Evolutionary conservation across 2,329 filamentous ascomycete species (phyloP).

Genomic region (Arthrobotrys conoides): DNA sequence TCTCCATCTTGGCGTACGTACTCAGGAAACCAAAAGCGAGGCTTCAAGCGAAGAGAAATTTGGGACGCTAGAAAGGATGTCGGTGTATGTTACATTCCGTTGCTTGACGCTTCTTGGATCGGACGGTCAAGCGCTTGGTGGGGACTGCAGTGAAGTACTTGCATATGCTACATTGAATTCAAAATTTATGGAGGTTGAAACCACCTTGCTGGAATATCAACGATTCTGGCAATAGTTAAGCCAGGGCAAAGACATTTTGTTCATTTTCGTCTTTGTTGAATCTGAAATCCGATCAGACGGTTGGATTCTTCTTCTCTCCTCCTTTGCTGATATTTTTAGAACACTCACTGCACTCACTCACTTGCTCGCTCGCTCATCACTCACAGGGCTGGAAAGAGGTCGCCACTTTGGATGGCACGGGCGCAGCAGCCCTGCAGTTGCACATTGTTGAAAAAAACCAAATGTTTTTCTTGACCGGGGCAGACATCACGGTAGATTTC

Average conservation of each 20-base stretch:
- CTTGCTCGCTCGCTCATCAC: neutral
- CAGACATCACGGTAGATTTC: neutral
- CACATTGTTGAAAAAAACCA: neutral
- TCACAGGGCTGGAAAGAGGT: conserved; percentile 17
- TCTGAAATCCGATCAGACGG: conserved; percentile 27
- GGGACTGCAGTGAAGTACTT: too few species aligned
- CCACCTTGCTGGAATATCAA: conserved; percentile 16
- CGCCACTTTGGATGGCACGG: conserved; percentile 28
- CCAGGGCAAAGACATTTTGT: neutral
- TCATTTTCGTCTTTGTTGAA: neutral
- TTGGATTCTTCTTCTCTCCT: conserved; percentile 1
- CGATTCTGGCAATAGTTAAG: neutral
- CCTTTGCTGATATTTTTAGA: conserved; percentile 49
- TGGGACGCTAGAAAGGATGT: conserved; percentile 15
- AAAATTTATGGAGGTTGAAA: conserved; percentile 13
- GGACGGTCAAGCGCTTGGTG: conserved; percentile 14
- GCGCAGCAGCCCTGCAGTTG: conserved; percentile 19
- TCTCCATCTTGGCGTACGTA: conserved; percentile 27
- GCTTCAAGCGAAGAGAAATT: conserved; percentile 5
- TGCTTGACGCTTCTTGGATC: conserved; percentile 32
- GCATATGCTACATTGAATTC: conserved; percentile 10
- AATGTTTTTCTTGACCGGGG: neutral
- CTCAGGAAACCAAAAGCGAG: conserved; percentile 38
- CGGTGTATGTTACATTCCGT: conserved; percentile 51
- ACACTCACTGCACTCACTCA: conserved; percentile 10